Conservation (phyloP, 2,329 filamentous ascomycete genomes). For the Botrytis sinoallii region DNA sequence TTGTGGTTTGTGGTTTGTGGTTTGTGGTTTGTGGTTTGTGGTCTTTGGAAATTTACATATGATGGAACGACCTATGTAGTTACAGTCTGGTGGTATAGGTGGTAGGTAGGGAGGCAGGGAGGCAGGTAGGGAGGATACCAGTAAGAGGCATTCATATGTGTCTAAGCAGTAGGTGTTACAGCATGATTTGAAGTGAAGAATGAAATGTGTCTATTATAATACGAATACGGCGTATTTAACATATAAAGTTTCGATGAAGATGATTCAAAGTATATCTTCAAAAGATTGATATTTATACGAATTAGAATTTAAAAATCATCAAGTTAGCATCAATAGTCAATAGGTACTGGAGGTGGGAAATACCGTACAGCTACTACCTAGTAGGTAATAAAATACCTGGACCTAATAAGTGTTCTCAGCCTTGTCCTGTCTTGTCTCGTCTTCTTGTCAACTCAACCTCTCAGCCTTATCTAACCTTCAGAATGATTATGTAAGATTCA, state of each 20-base stretch:
- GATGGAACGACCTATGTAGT: background rate
- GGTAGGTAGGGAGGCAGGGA: background rate
- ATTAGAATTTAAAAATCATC: too few species aligned
- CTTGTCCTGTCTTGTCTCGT: background rate
- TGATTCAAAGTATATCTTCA: background rate
- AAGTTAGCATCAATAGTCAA: too few species aligned
- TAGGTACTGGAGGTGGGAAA: too few species aligned
- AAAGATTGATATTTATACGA: slow-evolving; percentile 3
- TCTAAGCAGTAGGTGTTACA: background rate
- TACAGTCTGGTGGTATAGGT: background rate
- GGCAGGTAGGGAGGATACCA: background rate
- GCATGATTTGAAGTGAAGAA: background rate
- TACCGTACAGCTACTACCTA: too few species aligned
- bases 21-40: background rate
- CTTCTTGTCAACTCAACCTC: background rate
- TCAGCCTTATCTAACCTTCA: background rate
- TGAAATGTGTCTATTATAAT: background rate
- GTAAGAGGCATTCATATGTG: background rate
- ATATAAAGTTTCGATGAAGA: background rate
- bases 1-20: background rate
- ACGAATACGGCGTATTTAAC: background rate
- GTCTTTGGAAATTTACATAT: background rate
- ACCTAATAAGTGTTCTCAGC: background rate
- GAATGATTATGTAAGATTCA: background rate
- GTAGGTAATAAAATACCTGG: too few species aligned